phyloP scores from a whole-genome alignment of 345 rosid species.

The Linum tenue region DNA sequence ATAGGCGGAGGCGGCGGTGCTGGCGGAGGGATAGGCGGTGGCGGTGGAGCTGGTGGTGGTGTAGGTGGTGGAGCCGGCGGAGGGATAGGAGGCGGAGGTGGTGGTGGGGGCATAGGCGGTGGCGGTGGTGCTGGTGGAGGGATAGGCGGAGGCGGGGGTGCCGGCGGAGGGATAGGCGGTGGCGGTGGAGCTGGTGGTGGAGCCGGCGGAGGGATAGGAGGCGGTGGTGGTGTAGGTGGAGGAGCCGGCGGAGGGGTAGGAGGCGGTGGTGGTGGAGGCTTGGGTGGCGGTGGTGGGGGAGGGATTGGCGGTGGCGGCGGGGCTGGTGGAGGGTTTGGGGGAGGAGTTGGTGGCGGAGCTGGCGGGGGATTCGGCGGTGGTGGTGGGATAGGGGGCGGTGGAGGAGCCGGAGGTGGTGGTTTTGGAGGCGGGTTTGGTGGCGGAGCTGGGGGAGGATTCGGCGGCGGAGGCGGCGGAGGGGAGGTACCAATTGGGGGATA shows the following conservation, averaged over 20 bases:
- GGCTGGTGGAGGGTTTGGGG: conserved; percentile 13
- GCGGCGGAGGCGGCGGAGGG: conserved; percentile 11
- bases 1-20: conserved; percentile 3
- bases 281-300: conserved; percentile 6
- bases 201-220: conserved; percentile 3
- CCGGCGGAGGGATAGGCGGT: conserved; percentile 8
- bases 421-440: neutral
- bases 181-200: conserved; percentile 10
- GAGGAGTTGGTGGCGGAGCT: conserved; percentile 1
- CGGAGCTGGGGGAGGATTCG: conserved; percentile 10
- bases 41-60: conserved; percentile 1
- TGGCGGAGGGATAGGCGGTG: conserved; percentile 1
- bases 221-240: neutral
- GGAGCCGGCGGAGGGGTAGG: neutral
- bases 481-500: too few relatives aligned
- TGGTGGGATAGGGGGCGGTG: conserved; percentile 3
- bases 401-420: neutral
- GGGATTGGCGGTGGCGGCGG: conserved; percentile 12
- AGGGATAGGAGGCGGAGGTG: neutral
- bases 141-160: conserved; percentile 9
- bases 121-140: conserved; percentile 8
- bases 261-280: conserved; percentile 2
- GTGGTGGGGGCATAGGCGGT: neutral
- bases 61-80: neutral
- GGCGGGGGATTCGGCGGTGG: conserved; percentile 1